These are phyloP conservation scores for Hypoxylon sp. DNA, from an alignment of 2,329 filamentous ascomycete species.

Conservation along the genomic window DNA sequence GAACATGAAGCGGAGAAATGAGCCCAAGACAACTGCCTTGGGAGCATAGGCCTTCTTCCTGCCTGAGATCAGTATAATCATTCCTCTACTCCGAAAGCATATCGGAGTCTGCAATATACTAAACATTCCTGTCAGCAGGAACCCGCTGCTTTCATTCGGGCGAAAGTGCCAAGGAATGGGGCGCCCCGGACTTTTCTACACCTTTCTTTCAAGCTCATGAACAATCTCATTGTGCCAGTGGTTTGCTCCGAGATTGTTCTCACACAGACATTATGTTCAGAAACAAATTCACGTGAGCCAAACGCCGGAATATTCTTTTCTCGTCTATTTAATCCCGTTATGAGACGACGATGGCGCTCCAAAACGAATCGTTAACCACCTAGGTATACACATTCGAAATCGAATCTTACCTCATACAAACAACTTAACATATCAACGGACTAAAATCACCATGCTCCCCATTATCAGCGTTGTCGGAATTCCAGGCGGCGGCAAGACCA, in stretches of 20 bases:
- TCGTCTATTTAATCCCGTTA: neutral
- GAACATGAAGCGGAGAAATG: neutral
- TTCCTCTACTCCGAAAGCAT: neutral
- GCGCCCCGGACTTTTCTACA: neutral
- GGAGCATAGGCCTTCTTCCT: neutral
- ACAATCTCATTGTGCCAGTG: neutral
- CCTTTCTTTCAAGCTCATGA: neutral
- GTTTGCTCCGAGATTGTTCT: neutral
- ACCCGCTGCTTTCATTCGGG: too few relatives aligned
- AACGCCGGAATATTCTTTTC: neutral
- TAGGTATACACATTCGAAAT: neutral
- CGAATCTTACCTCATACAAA: neutral
- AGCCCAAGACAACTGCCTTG: neutral
- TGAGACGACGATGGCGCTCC: neutral
- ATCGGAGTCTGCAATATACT: neutral
- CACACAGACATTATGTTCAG: neutral
- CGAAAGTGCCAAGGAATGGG: neutral
- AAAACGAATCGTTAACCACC: neutral
- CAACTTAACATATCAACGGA: neutral
- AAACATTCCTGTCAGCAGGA: neutral
- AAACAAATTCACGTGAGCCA: neutral
- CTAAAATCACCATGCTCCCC: slow-evolving; percentile 20
- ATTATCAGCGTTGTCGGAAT: slow-evolving; percentile 37
- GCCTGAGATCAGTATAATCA: neutral
- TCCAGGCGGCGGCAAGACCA: slow-evolving; percentile 28